phyloP scores from a whole-genome alignment of 2,329 filamentous ascomycete species.

The Cytospora leucostoma region DNA sequence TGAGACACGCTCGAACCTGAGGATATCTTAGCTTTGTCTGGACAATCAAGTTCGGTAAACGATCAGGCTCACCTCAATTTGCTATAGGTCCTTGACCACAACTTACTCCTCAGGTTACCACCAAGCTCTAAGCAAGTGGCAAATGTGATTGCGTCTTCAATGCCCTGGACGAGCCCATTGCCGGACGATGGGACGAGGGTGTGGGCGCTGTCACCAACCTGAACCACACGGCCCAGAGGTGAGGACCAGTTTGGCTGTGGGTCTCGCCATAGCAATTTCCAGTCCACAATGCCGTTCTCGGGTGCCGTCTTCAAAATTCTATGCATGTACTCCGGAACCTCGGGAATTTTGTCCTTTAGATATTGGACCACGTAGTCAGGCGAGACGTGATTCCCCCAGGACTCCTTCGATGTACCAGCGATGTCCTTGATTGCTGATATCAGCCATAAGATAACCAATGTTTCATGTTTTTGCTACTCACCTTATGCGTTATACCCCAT shows the following conservation, averaged over 20 bases:
- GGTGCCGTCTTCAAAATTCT: slow-evolving; percentile 29
- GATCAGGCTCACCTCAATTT: slow-evolving; percentile 13
- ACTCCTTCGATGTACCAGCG: slow-evolving; percentile 49
- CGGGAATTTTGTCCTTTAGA: slow-evolving; percentile 44
- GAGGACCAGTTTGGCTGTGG: slow-evolving; percentile 38
- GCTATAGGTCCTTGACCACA: slow-evolving; percentile 17
- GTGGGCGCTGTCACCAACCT: slow-evolving; percentile 45
- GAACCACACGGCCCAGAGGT: slow-evolving; percentile 37
- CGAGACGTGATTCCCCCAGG: slow-evolving; percentile 47
- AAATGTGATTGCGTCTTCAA: slow-evolving; percentile 44
- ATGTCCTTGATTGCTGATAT: slow-evolving; percentile 55
- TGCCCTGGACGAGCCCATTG: slow-evolving; percentile 43
- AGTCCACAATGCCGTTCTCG: slow-evolving; percentile 33
- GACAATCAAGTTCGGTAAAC: background rate
- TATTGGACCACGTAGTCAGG: slow-evolving; percentile 46
- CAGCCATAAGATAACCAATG: slow-evolving; percentile 41
- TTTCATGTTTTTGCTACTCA: background rate
- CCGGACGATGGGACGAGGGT: slow-evolving; percentile 43
- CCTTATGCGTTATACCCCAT: slow-evolving; percentile 19
- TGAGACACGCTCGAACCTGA: slow-evolving; percentile 28
- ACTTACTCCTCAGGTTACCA: slow-evolving; percentile 41
- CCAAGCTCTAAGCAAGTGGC: slow-evolving; percentile 44
- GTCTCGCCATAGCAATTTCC: slow-evolving; percentile 34
- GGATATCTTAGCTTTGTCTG: background rate
- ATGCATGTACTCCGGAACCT: slow-evolving; percentile 44